Conservation (phyloP, 345 rosid species). For the Ricinus communis region DNA sequence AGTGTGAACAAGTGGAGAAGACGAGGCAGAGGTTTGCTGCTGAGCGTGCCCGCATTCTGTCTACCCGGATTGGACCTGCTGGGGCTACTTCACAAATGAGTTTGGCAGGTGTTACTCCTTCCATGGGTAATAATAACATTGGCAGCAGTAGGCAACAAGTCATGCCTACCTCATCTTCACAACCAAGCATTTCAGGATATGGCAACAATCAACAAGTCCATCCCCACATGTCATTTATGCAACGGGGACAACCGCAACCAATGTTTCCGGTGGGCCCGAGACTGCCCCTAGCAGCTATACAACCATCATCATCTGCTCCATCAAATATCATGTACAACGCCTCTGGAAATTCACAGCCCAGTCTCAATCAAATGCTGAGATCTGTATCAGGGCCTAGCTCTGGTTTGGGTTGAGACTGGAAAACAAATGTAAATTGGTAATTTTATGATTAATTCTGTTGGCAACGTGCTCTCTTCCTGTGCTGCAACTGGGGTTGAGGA, state of each 20-base stretch:
- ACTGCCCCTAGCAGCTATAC: slow-evolving; percentile 68
- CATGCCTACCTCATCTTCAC: slow-evolving; percentile 54
- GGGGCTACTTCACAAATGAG: slow-evolving; percentile 50
- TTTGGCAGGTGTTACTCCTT: slow-evolving; percentile 50
- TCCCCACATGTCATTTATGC: slow-evolving; percentile 79
- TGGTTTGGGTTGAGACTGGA: slow-evolving; percentile 50
- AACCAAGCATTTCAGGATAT: slow-evolving; percentile 62
- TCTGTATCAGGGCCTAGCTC: slow-evolving; percentile 61
- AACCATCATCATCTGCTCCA: slow-evolving; percentile 58
- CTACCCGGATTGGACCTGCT: slow-evolving; percentile 57
- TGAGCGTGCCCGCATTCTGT: slow-evolving; percentile 65
- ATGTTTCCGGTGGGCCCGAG: slow-evolving; percentile 76
- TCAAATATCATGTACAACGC: slow-evolving; percentile 52
- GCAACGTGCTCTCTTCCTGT: slow-evolving; percentile 14
- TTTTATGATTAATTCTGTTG: slow-evolving; percentile 6
- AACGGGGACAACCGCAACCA: slow-evolving; percentile 46
- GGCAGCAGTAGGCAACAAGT: slow-evolving; percentile 54
- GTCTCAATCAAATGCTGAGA: slow-evolving; percentile 61
- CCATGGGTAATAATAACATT: slow-evolving; percentile 51
- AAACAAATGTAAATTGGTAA: not conserved
- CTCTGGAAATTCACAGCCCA: slow-evolving; percentile 52
- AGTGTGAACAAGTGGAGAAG: slow-evolving; percentile 96
- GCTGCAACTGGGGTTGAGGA: not conserved
- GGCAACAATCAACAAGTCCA: slow-evolving; percentile 55
- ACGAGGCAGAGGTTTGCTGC: slow-evolving; percentile 77